A percentile compares a stretch with the other conserved stretches of the same genome.
Conservation (phyloP, 1,139 yeast genomes). For the Saccharomyces hybrid region DNA sequence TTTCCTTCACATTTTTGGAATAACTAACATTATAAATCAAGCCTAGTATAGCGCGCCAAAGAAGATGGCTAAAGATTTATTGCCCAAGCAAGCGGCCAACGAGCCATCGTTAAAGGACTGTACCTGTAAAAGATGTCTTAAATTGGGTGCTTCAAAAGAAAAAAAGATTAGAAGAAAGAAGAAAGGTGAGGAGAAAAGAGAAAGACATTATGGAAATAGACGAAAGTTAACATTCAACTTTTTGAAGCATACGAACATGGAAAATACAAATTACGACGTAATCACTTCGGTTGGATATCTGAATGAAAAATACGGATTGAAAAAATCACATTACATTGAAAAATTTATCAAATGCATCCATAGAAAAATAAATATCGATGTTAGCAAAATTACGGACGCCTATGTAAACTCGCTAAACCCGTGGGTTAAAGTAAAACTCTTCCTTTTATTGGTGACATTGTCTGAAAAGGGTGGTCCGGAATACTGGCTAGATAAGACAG, state of each 20-base stretch:
- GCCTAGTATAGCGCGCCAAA: background rate
- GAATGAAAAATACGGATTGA: conserved; percentile 29
- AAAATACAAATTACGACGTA: conserved; percentile 26
- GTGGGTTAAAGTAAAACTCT: conserved; percentile 30
- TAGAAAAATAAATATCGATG: conserved; percentile 27
- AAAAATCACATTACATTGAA: conserved; percentile 26
- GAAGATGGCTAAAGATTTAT: background rate
- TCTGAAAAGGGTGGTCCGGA: conserved; percentile 34
- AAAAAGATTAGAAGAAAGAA: background rate
- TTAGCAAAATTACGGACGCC: conserved; percentile 22
- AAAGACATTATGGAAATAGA: conserved; percentile 2
- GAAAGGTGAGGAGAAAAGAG: conserved; percentile 2
- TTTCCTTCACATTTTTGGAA: background rate
- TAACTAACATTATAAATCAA: background rate
- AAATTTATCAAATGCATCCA: conserved; percentile 31
- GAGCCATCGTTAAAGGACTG: background rate
- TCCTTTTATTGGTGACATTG: conserved; percentile 27
- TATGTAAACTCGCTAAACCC: conserved; percentile 21
- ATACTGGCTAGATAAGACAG: conserved; percentile 30
- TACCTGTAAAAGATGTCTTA: conserved; percentile 8
- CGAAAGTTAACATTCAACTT: conserved; percentile 2
- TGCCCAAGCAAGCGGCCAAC: background rate
- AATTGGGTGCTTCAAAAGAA: background rate
- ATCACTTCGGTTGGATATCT: conserved; percentile 29
- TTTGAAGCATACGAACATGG: conserved; percentile 14